Evolutionary conservation across 2,329 filamentous ascomycete genomes (phyloP), one percentile per base, ranked within the genome.

Genomic region (Sclerotinia spermophila): DNA sequence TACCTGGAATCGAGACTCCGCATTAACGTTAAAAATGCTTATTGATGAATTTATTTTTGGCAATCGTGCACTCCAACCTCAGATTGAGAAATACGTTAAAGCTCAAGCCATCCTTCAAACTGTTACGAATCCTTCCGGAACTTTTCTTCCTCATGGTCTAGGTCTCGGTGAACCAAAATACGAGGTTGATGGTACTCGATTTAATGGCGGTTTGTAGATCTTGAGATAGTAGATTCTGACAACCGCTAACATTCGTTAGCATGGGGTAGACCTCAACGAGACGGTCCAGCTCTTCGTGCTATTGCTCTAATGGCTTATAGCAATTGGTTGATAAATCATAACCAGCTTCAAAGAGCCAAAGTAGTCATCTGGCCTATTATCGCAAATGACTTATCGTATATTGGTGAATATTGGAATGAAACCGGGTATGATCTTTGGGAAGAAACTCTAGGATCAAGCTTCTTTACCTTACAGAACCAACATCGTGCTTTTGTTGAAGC

Each of bases 371-470:
- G 91, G 91, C 92, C 92, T 2, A 83, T 95, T 66, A 86, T 94
- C 56, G 82, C 84, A 45, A 94, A 94, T 74, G 93, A 96, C 75
- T 83, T 96, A 44, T 85, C 84, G 61, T 96, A 95, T 73, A 88
- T 92, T 11, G 86, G 87, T 0, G 87, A 92, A 77, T 92, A 92
- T 81, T 92, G 90, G 88, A 87, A 85, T 71, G 80, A 83, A 73
- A 84, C 84, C 7, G 84, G 84, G 0, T 95, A 89, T 76, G 92
- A 96, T 78, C 84, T 96, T 8, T 96, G 93, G 93, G 92, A 96
- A 78, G 92, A 96, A 79, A 86, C 92, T 10, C 83, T 85, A n/a
- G 91, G 91, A 62, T 89, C 87, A 33, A 93, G 91, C 0, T 96
- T 94, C 83, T 96, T 95, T 80, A 95, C 92, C 1, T 82, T 89